These are phyloP conservation scores for Lentinula guzmanii DNA, from an alignment of 768 basidiomycete species.

Conservation along the genomic window DNA sequence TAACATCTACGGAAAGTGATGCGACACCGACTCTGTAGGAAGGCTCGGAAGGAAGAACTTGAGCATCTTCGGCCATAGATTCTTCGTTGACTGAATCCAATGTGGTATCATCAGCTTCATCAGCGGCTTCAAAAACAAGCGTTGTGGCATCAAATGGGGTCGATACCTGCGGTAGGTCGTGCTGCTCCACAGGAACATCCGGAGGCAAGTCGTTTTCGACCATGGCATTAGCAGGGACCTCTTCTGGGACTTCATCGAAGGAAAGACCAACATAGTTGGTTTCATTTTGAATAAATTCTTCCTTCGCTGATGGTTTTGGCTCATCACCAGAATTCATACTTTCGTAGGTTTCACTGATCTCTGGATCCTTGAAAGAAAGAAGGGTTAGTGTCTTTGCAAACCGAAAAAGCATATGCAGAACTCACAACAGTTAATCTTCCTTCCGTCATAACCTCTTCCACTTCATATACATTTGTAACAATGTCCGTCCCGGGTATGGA, in stretches of 20 bases:
- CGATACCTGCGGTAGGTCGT: not conserved
- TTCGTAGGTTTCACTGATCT: not conserved
- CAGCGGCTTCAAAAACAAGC: no score
- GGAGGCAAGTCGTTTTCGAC: not conserved
- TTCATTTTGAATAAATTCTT: not conserved
- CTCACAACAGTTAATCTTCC: slow-evolving; percentile 24
- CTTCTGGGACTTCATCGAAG: not conserved
- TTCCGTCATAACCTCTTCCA: slow-evolving; percentile 17
- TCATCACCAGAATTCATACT: not conserved
- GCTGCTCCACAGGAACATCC: not conserved
- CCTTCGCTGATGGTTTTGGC: not conserved
- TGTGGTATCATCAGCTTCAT: no score
- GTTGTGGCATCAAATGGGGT: no score
- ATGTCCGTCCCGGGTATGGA: slow-evolving; percentile 3
- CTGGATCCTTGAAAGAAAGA: slow-evolving; percentile 14
- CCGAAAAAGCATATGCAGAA: not conserved
- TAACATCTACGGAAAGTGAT: not conserved
- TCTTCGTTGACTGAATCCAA: no score
- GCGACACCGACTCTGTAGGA: not conserved
- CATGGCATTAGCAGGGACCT: not conserved
- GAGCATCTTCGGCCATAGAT: no score
- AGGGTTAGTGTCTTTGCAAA: not conserved
- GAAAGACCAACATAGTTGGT: not conserved
- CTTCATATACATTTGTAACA: slow-evolving; percentile 11
- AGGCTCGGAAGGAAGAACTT: not conserved